Conservation (phyloP, 768 basidiomycete genomes). For the Boletus rubroflammeus region DNA sequence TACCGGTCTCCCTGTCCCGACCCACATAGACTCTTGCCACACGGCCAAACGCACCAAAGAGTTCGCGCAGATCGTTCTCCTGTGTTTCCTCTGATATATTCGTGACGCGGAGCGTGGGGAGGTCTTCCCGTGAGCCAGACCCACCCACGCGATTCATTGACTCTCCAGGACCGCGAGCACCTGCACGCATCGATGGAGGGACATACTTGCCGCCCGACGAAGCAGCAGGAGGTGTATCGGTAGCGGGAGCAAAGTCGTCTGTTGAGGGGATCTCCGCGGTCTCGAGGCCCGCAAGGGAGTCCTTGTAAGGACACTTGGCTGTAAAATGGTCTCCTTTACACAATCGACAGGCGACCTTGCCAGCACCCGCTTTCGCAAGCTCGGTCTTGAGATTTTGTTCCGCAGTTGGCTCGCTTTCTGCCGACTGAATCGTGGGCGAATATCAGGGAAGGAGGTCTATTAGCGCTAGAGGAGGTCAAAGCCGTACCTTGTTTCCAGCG, state of each 20-base stretch:
- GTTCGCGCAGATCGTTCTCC: slow-evolving; percentile 88
- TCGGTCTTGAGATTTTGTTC: slow-evolving; percentile 66
- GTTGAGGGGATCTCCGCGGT: slow-evolving; percentile 43
- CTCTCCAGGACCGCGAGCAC: slow-evolving; percentile 68
- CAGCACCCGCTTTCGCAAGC: slow-evolving; percentile 70
- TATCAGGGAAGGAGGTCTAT: neutral
- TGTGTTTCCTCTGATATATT: slow-evolving; percentile 95
- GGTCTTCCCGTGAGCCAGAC: slow-evolving; percentile 72
- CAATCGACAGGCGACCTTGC: slow-evolving; percentile 87
- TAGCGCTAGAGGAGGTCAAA: neutral
- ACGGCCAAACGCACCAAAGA: slow-evolving; percentile 83
- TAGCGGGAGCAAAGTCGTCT: slow-evolving; percentile 36
- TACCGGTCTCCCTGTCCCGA: slow-evolving; percentile 88
- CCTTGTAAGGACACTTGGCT: slow-evolving; percentile 97
- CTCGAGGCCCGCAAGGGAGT: slow-evolving; percentile 77
- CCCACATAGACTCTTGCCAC: slow-evolving; percentile 92
- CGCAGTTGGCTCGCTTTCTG: slow-evolving; percentile 63
- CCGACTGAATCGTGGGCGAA: slow-evolving; percentile 35
- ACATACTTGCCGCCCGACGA: slow-evolving; percentile 80
- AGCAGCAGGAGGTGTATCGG: slow-evolving; percentile 28
- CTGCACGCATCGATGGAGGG: slow-evolving; percentile 85
- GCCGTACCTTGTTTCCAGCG: slow-evolving; percentile 57
- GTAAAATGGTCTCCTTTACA: slow-evolving; percentile 99
- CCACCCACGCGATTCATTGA: slow-evolving; percentile 52
- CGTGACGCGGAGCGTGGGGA: slow-evolving; percentile 94